Evolutionary conservation across 139 green algal species (phyloP), one percentile per base, ranked within the genome.

Genomic region (Micromonas pusilla): DNA sequence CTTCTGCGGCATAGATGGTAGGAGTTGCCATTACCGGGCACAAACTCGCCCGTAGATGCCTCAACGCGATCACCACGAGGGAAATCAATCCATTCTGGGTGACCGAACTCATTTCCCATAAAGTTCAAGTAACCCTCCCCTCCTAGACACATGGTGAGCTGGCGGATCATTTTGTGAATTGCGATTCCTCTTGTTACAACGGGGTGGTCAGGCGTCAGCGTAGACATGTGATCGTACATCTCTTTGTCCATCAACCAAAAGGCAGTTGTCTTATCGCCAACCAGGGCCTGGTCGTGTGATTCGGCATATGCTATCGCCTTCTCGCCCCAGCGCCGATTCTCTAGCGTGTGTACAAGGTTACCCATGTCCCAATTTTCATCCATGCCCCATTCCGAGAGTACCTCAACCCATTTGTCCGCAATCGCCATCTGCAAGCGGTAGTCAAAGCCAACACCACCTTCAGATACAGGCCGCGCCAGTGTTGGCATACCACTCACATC

Each of bases 361-460:
- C 91, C 92, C 92, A 98, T 96, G 79, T 92, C 84, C 94, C 95
- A 99, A 57, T 87, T 67, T 78, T 93, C 87, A 80, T 98, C 93
- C 66, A 87, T 63, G 21, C 60, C 83, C n/a, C 76, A 83, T 72
- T 83, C 79, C 66, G 83, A 81, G 34, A 93, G 75, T n/a, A 86
- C 53, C 77, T 97, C 93, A 45, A 97, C 97, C 95, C 94, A 98
- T 88, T 97, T 98, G 91, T 99, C 95, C 1, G 95, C 94, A 76
- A 99, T 97, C 70, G 95, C 94, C 95, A 99, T 99, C 72, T 99
- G 86, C 38, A 99, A 88, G 33, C 95, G 91, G 89, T 98, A 98
- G 88, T 99, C 94, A 72, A 98, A 99, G 39, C 95, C 95, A 3
- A 97, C 89, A 30, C 95, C 95, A 37, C 94, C 94, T 87, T 98